Percentiles rank a stretch among this genome's conserved stretches.
These are phyloP conservation scores for Leucocoprinus birnbaumii DNA, from an alignment of 768 basidiomycete genomes.

Conservation along the genomic window DNA sequence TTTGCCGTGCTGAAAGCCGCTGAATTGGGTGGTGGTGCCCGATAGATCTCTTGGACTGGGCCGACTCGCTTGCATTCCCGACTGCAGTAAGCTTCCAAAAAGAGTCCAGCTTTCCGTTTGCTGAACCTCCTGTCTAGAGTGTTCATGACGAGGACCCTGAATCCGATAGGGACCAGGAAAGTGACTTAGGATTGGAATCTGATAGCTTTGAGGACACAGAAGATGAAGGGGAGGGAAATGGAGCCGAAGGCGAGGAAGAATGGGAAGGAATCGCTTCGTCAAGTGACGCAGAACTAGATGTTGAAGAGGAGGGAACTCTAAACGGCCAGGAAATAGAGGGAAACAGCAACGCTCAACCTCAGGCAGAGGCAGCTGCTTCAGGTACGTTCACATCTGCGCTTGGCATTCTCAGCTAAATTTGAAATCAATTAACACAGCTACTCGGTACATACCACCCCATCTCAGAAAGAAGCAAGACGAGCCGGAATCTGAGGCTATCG, in stretches of 20 bases:
- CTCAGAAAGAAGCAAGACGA: conserved; percentile 42
- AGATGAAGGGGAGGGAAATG: conserved; percentile 19
- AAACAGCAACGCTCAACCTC: neutral
- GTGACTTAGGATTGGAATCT: conserved; percentile 2
- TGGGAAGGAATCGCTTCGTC: conserved; percentile 29
- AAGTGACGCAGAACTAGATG: conserved; percentile 1
- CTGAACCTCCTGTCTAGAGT: neutral
- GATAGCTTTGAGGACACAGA: conserved; percentile 14
- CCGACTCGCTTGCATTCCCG: conserved; percentile 31
- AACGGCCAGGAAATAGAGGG: conserved; percentile 16
- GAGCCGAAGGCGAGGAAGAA: conserved; percentile 25
- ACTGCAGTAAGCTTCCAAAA: conserved; percentile 7
- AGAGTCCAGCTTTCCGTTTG: conserved; percentile 5
- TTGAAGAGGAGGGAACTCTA: conserved; percentile 15
- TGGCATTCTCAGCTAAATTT: neutral
- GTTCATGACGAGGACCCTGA: conserved; percentile 18
- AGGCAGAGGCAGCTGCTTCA: neutral
- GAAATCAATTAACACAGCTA: conserved; percentile 23
- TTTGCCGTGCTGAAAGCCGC: neutral
- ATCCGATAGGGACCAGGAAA: conserved; percentile 24
- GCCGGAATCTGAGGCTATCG: conserved; percentile 31
- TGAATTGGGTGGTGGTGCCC: neutral
- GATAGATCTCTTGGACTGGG: conserved; percentile 55
- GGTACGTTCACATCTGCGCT: conserved; percentile 8
- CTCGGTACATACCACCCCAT: conserved; percentile 79